Evolutionary conservation across 2,329 filamentous ascomycete genomes (phyloP).

Genomic region (Didymella exigua): DNA sequence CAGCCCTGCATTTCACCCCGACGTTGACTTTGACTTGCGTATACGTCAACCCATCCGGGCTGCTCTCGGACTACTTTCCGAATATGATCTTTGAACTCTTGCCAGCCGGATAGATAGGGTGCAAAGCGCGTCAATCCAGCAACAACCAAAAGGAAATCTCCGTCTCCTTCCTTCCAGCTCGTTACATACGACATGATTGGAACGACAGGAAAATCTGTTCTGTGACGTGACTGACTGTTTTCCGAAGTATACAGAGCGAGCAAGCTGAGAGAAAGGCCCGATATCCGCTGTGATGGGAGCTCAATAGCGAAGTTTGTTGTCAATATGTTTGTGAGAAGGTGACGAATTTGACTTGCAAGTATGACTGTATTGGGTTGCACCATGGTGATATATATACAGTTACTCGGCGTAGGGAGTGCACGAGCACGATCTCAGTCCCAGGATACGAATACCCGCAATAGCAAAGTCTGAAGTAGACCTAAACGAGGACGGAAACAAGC

Average conservation of each 20-base stretch:
- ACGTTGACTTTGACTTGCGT: slow-evolving; percentile 30
- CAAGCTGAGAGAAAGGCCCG: background rate
- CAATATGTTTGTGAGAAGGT: background rate
- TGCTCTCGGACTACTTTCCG: slow-evolving; percentile 43
- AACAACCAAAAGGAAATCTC: slow-evolving; percentile 40
- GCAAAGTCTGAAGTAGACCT: slow-evolving; percentile 4
- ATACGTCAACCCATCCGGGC: slow-evolving; percentile 47
- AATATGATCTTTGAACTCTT: slow-evolving; percentile 48
- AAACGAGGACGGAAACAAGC: slow-evolving; percentile 1
- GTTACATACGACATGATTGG: slow-evolving; percentile 20
- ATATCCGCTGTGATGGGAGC: background rate
- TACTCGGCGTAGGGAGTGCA: slow-evolving; percentile 1
- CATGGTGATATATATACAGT: slow-evolving; percentile 12
- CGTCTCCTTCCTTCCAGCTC: slow-evolving; percentile 26
- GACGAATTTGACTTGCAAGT: background rate
- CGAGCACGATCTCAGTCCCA: background rate
- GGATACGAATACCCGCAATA: background rate
- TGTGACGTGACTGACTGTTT: background rate
- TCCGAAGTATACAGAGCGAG: background rate
- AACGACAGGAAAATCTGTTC: background rate
- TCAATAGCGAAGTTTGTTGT: background rate
- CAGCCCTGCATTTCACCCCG: slow-evolving; percentile 44
- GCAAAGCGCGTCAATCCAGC: slow-evolving; percentile 34
- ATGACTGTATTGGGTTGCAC: background rate
- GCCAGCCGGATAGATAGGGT: slow-evolving; percentile 41